Conservation (phyloP, 345 rosid species). For the Populus tremula region DNA sequence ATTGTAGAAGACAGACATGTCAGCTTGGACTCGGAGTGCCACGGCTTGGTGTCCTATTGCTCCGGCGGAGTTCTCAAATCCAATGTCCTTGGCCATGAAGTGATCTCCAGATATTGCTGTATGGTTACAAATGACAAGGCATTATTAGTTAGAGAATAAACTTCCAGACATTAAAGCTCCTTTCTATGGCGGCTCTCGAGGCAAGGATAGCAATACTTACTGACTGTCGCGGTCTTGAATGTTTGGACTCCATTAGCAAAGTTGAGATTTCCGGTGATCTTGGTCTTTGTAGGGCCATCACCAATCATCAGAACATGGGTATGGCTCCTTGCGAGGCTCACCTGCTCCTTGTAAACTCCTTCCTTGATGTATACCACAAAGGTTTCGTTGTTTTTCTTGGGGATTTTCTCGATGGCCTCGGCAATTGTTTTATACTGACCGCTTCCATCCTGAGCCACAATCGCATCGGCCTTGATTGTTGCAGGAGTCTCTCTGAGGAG, state of each 20-base stretch:
- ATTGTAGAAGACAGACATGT: conserved; percentile 19
- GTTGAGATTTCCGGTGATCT: conserved; percentile 51
- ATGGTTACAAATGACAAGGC: not conserved
- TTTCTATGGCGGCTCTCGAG: not conserved
- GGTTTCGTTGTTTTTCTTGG: conserved; percentile 26
- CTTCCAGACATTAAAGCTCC: too few species aligned
- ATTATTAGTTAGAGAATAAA: not conserved
- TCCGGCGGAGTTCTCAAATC: conserved; percentile 31
- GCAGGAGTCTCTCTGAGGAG: conserved; percentile 33
- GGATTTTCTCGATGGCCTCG: conserved; percentile 51
- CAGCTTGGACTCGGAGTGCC: conserved; percentile 14
- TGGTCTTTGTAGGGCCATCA: conserved; percentile 68
- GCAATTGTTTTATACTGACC: conserved; percentile 59
- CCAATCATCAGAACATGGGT: conserved; percentile 55
- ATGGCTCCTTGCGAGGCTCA: conserved; percentile 32
- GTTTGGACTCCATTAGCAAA: conserved; percentile 47
- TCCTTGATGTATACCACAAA: conserved; percentile 64
- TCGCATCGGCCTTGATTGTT: conserved; percentile 39
- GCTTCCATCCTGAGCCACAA: conserved; percentile 70
- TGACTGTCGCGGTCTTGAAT: conserved; percentile 49
- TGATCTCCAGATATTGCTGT: conserved; percentile 11
- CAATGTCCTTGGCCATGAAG: conserved; percentile 35
- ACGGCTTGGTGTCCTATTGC: conserved; percentile 21
- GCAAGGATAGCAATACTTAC: conserved; percentile 30
- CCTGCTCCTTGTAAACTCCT: conserved; percentile 65